Evolutionary conservation across 106 monocot species (phyloP).

Genomic region (Allium sativum): DNA sequence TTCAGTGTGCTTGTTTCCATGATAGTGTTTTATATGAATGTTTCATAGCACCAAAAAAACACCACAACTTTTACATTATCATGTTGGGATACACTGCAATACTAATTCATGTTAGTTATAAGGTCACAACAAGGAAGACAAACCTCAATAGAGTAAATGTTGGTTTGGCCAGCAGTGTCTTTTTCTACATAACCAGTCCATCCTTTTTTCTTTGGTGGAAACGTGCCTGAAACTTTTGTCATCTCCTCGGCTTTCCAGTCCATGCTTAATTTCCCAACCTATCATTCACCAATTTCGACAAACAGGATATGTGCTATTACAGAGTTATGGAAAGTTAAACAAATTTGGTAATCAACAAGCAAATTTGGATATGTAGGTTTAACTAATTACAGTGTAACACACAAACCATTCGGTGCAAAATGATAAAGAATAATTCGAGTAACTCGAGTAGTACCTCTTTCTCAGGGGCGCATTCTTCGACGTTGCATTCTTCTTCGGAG

Average conservation of each 20-base stretch:
- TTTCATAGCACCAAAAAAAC: no score
- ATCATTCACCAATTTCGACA: not conserved
- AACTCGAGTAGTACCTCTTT: conserved; percentile 48
- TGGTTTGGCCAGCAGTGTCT: conserved; percentile 97
- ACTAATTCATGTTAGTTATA: no score
- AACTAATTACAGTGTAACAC: no score
- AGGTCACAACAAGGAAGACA: not conserved
- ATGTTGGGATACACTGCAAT: no score
- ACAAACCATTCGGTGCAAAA: no score
- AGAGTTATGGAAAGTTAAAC: no score
- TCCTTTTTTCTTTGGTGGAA: conserved; percentile 61
- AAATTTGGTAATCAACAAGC: no score
- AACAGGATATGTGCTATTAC: no score
- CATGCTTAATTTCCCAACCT: conserved; percentile 95
- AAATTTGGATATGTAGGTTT: no score
- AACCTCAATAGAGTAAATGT: conserved; percentile 96
- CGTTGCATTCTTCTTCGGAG: conserved; percentile 80
- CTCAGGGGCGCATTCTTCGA: conserved; percentile 81
- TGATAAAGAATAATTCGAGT: no score
- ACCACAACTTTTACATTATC: no score
- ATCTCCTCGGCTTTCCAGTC: conserved; percentile 88
- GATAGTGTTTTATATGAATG: no score
- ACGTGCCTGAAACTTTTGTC: conserved; percentile 72
- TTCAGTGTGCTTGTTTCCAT: not conserved
- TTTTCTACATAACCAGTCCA: conserved; percentile 98